Evolutionary conservation across 306 rosid species (phyloP).

Genomic region (Alnus rubra): DNA sequence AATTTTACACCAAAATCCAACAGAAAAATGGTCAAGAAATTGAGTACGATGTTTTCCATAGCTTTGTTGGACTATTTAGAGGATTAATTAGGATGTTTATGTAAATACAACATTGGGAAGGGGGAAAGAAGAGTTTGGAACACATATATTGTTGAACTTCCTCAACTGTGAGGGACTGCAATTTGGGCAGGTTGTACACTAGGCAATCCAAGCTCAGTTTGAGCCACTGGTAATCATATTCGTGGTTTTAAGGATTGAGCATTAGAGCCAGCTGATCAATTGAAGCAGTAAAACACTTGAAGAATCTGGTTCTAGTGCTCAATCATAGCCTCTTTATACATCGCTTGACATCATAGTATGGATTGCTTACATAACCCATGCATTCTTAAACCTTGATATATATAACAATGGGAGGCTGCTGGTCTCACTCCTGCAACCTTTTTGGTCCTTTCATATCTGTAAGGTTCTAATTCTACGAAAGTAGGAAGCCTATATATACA

Average conservation of each 20-base stretch:
- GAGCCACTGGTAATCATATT: background rate
- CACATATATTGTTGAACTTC: conserved; percentile 28
- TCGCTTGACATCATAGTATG: background rate
- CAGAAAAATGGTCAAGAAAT: conserved; percentile 25
- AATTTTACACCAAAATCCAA: conserved; percentile 44
- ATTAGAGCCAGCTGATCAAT: too few relatives aligned
- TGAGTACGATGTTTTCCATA: conserved; percentile 24
- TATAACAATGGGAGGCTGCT: background rate
- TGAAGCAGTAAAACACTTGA: background rate
- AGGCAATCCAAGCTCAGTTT: conserved; percentile 5
- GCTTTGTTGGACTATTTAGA: conserved; percentile 19
- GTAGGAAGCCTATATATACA: background rate
- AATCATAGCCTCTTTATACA: background rate
- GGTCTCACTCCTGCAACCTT: background rate
- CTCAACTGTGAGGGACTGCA: too few relatives aligned
- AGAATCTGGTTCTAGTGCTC: background rate
- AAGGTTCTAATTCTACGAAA: conserved; percentile 4
- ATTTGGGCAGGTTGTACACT: too few relatives aligned
- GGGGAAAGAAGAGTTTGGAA: conserved; percentile 7
- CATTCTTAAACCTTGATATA: background rate
- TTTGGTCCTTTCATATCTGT: background rate
- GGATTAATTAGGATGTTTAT: conserved; percentile 38
- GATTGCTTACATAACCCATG: background rate
- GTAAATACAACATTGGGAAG: conserved; percentile 64
- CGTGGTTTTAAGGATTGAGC: too few relatives aligned